phyloP scores from a whole-genome alignment of 768 basidiomycete species.

The Amanita phalloides region DNA sequence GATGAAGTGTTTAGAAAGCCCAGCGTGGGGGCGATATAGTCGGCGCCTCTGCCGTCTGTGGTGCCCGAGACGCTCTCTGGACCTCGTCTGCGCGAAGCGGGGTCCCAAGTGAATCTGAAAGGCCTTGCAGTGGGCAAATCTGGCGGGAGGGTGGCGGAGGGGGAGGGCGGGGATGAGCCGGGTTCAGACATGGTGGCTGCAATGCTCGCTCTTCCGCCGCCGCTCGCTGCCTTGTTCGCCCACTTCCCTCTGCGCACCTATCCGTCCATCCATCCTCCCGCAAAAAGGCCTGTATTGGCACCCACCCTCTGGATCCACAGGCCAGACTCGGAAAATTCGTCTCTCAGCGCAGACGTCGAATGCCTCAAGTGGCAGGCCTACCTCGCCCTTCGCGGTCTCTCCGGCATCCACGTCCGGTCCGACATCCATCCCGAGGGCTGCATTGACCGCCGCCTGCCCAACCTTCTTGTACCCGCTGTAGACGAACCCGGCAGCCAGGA shows the following conservation, averaged over 20 bases:
- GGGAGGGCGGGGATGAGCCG: slow-evolving; percentile 46
- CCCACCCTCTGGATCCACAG: slow-evolving; percentile 62
- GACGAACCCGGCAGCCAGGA: slow-evolving; percentile 26
- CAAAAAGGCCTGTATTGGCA: slow-evolving; percentile 13
- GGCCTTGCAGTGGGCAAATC: slow-evolving; percentile 37
- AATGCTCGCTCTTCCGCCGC: slow-evolving; percentile 20
- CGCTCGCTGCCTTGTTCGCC: slow-evolving; percentile 41
- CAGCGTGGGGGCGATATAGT: slow-evolving; percentile 48
- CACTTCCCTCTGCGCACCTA: slow-evolving; percentile 50
- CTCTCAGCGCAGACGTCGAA: slow-evolving; percentile 72
- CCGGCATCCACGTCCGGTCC: slow-evolving; percentile 44
- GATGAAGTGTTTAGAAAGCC: slow-evolving; percentile 41
- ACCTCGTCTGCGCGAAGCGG: slow-evolving; percentile 40
- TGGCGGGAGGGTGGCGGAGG: slow-evolving; percentile 31
- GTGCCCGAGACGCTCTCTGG: slow-evolving; percentile 71
- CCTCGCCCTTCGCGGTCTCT: slow-evolving; percentile 54
- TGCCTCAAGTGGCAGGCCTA: slow-evolving; percentile 90
- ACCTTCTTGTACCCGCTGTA: slow-evolving; percentile 45
- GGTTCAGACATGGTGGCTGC: slow-evolving; percentile 5
- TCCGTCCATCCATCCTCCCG: slow-evolving; percentile 25
- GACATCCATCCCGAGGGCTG: slow-evolving; percentile 65
- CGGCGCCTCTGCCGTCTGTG: slow-evolving; percentile 50
- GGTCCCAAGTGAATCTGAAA: slow-evolving; percentile 74
- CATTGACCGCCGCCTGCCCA: slow-evolving; percentile 57
- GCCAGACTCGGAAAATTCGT: slow-evolving; percentile 19